Evolutionary conservation across 2,329 filamentous ascomycete genomes (phyloP), one percentile per base, ranked within the genome.

Genomic region (Paraconiothyrium sp.): DNA sequence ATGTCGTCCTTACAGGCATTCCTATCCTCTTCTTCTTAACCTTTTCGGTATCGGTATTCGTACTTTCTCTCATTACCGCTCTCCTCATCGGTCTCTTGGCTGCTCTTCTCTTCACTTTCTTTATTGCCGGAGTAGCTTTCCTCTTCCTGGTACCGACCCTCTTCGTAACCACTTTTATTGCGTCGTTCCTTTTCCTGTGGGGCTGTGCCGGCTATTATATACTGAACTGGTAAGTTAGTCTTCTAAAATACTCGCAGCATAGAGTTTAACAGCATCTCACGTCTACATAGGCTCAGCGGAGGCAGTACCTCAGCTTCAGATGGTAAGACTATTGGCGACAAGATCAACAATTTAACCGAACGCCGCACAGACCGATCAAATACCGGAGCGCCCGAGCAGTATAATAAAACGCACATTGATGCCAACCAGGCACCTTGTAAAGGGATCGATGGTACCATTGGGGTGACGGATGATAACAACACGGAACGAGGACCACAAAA

Each of bases 111-210:
- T 92, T 92, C 80, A 85, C 86, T 1, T 83, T 91, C 51, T 89
- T 91, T 80, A 90, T 88, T 82, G 84, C 88, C 57, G 87, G 88
- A 54, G 76, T 92, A 48, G 90, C 89, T 2, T 80, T 91, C 11
- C 74, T 92, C 51, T 74, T 94, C 44, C 84, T 95, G 16, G 79
- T 92, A 0, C 91, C 91, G 1, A 85, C 88, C 0, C 79, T 94
- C 41, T 86, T 92, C 76, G 76, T 92, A 64, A 89, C 90, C 2
- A 87, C 85, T 13, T 84, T 84, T 51, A 76, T 88, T 24, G 90
- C 87, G 5, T 79, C 88, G 0, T 84, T 89, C 62, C 78, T 90
- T 63, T 94, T 91, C 87, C 58, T 76, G 16, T 76, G 72, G 72
- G 88, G 84, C 8, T 79, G 90, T 9, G 85, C 83, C 14, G 85